Evolutionary conservation across 768 basidiomycete species (phyloP).

Genomic region (Serendipita sp.): DNA sequence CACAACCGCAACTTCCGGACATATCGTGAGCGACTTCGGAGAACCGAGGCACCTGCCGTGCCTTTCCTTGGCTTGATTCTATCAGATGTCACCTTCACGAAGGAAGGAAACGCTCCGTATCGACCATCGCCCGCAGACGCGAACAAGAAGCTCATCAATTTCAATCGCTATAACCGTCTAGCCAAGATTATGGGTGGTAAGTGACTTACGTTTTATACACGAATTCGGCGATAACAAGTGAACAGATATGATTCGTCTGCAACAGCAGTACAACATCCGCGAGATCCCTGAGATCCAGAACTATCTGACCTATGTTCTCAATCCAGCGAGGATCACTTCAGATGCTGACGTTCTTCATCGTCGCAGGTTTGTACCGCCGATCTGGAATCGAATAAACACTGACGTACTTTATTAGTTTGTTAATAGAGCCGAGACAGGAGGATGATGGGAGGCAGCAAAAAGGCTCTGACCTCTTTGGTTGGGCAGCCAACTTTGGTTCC

Average conservation of each 20-base stretch:
- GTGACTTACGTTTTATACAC: conserved; percentile 4
- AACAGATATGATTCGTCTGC: conserved; percentile 83
- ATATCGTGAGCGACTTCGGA: conserved; percentile 75
- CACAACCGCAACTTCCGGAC: conserved; percentile 81
- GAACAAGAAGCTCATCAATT: conserved; percentile 74
- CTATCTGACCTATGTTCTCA: conserved; percentile 57
- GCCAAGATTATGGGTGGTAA: conserved; percentile 69
- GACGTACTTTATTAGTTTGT: conserved; percentile 26
- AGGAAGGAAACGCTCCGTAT: conserved; percentile 81
- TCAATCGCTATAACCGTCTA: conserved; percentile 90
- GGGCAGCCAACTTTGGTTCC: conserved; percentile 8
- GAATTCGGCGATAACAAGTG: background rate
- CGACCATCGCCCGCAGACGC: conserved; percentile 63
- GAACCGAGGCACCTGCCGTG: conserved; percentile 80
- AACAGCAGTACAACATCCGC: conserved; percentile 70
- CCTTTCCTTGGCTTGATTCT: conserved; percentile 88
- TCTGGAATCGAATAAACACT: background rate
- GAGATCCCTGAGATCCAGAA: conserved; percentile 80
- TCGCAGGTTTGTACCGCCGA: conserved; percentile 40
- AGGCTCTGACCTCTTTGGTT: conserved; percentile 7
- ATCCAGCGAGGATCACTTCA: conserved; percentile 58
- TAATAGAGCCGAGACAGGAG: conserved; percentile 70
- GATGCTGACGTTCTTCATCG: conserved; percentile 75
- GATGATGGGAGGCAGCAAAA: conserved; percentile 32
- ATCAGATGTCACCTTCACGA: conserved; percentile 88